Evolutionary conservation across 768 basidiomycete species (phyloP), one percentile per base, ranked within the genome.

Genomic region (Dacryopinax spathularia): DNA sequence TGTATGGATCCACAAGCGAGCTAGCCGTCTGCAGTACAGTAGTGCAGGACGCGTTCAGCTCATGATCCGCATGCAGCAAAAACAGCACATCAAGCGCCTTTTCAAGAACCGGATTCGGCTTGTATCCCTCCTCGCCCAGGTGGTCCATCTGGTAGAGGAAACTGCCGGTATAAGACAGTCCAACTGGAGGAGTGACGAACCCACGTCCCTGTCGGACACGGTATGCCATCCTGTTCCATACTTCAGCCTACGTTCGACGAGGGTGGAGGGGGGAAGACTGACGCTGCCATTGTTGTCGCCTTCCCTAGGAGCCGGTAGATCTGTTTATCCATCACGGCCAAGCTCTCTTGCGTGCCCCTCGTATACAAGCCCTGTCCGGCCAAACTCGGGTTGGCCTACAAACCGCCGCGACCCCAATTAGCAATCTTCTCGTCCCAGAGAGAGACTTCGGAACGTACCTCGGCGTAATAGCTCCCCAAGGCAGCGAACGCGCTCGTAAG

Each of bases 91-190:
- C 92, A 62, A 95, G 78, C 2, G 92, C 92, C 69, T 88, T 91
- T 70, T 84, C 88, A 7, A 95, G 81, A 20, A 92, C 81, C 0
- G 92, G 90, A 68, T 89, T 88, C 0, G 92, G 92, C 18, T 72
- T 77, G 74, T 91, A 93, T 67, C 84, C 76, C 69, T 83, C 77
- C 72, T 86, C 80, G 65, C 85, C 81, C 13, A 90, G 77, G 69
- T 91, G 84, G 67, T 94, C 91, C 80, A 94, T 87, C 75, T 92
- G 88, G 75, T 91, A 95, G 60, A 95, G 73, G 78, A 94, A 95
- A 6, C 86, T 89, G 73, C 84, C 90, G 2, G 91, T 83, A 68
- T 93, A 93, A 69, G 84, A 87, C 61, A 92, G 78, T 0, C 88
- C 88, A 0, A 84, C 83, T 5, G 90, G 91, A 2, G 92, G 90